These are phyloP conservation scores for Pichia sp. DNA, from an alignment of 1,139 yeast species.

Conservation along the genomic window DNA sequence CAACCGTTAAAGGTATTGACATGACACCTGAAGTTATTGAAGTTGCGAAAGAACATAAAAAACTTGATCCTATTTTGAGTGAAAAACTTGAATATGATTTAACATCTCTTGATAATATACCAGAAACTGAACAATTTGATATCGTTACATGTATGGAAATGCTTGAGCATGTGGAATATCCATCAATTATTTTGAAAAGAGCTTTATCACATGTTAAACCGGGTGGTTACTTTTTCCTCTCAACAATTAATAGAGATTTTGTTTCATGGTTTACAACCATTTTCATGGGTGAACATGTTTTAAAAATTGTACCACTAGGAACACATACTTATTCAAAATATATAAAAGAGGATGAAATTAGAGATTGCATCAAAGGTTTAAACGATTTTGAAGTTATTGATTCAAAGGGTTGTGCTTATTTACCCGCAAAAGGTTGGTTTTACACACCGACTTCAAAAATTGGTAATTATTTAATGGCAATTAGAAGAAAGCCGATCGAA, in stretches of 20 bases:
- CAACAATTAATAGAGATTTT: slow-evolving; percentile 86
- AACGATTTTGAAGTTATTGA: slow-evolving; percentile 50
- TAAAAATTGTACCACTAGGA: slow-evolving; percentile 81
- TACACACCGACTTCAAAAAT: slow-evolving; percentile 51
- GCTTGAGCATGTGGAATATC: slow-evolving; percentile 88
- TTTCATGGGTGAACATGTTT: slow-evolving; percentile 75
- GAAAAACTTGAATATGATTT: slow-evolving; percentile 48
- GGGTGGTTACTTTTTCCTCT: slow-evolving; percentile 80
- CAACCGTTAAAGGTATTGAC: slow-evolving; percentile 73
- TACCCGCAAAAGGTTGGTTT: slow-evolving; percentile 84
- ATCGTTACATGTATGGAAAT: slow-evolving; percentile 88
- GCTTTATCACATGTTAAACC: slow-evolving; percentile 65
- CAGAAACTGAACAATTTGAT: slow-evolving; percentile 48
- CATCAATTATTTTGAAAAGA: slow-evolving; percentile 60
- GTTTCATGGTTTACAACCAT: slow-evolving; percentile 94
- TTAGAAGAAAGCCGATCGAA: slow-evolving; percentile 34
- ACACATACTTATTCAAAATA: slow-evolving; percentile 87
- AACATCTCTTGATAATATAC: slow-evolving; percentile 54
- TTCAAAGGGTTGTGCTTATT: slow-evolving; percentile 71
- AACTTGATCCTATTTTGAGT: slow-evolving; percentile 55
- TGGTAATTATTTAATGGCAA: slow-evolving; percentile 90
- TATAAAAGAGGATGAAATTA: slow-evolving; percentile 68
- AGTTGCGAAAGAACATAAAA: slow-evolving; percentile 69
- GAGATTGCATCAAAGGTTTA: slow-evolving; percentile 48
- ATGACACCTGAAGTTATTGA: slow-evolving; percentile 73